These are phyloP conservation scores for Mycena epipterygia DNA, from an alignment of 768 basidiomycete genomes.

Conservation along the genomic window DNA sequence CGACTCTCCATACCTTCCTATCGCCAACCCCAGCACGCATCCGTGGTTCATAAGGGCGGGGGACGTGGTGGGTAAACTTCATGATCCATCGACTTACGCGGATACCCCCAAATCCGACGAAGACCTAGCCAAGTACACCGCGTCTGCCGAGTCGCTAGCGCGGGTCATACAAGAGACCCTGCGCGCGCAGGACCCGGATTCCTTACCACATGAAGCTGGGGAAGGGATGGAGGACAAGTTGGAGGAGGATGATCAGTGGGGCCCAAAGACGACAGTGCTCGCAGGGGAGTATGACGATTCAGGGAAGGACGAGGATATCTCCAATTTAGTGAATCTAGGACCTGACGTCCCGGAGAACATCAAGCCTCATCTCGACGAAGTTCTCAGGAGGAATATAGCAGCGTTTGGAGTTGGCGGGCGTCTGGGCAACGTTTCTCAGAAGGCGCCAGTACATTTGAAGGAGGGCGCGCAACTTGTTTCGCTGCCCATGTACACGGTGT, in stretches of 20 bases:
- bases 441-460: slow-evolving; percentile 26
- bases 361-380: slow-evolving; percentile 2
- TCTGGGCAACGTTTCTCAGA: slow-evolving; percentile 36
- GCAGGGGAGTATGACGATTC: no score
- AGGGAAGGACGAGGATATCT: no score
- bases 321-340: slow-evolving; percentile 31
- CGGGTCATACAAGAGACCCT: neutral
- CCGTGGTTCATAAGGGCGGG: neutral
- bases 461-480: slow-evolving; percentile 36
- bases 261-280: no score
- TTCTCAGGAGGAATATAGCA: slow-evolving; percentile 19
- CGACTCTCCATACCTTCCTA: neutral
- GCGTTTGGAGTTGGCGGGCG: slow-evolving; percentile 43
- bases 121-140: neutral
- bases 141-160: slow-evolving; percentile 13
- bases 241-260: slow-evolving; percentile 29
- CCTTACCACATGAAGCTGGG: neutral
- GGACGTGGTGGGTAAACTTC: slow-evolving; percentile 6
- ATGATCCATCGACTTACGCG: slow-evolving; percentile 1
- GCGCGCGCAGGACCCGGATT: neutral
- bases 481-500: slow-evolving; percentile 39
- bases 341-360: slow-evolving; percentile 32
- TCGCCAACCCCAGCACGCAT: neutral
- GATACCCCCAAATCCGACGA: neutral
- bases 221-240: neutral